These are phyloP conservation scores for Caryopteris hybrid DNA, from an alignment of 305 asterid genomes.

Conservation along the genomic window DNA sequence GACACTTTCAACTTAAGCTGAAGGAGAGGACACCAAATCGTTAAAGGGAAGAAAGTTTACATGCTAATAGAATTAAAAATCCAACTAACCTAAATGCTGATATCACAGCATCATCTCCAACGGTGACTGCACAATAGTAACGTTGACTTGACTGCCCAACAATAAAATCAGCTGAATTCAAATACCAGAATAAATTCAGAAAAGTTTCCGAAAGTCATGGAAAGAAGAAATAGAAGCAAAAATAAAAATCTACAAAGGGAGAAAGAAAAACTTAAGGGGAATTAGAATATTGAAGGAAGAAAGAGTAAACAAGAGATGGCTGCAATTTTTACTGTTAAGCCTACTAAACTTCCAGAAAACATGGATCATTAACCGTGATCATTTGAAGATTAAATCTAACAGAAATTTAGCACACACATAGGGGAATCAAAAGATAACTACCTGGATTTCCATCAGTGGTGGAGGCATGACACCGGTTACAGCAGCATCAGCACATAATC, in stretches of 20 bases:
- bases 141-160: slow-evolving; percentile 96
- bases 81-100: slow-evolving; percentile 87
- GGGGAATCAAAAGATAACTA: slow-evolving; percentile 13
- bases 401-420: slow-evolving; percentile 4
- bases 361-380: neutral
- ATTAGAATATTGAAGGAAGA: slow-evolving; percentile 6
- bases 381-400: slow-evolving; percentile 3
- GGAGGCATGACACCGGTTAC: slow-evolving; percentile 97
- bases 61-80: slow-evolving; percentile 4
- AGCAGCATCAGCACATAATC: slow-evolving; percentile 89
- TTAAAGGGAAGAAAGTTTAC: neutral
- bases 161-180: slow-evolving; percentile 95
- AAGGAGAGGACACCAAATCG: neutral
- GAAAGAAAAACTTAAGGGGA: neutral
- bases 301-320: neutral
- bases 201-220: slow-evolving; percentile 31
- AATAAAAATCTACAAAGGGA: neutral
- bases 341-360: neutral
- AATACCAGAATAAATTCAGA: slow-evolving; percentile 70
- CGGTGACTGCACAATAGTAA: slow-evolving; percentile 82
- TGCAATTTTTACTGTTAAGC: neutral
- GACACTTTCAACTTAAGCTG: slow-evolving; percentile 7
- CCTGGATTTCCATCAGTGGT: slow-evolving; percentile 92
- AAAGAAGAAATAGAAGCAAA: slow-evolving; percentile 14
- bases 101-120: slow-evolving; percentile 94